Percentiles rank a stretch among this genome's conserved stretches.
phyloP scores from a whole-genome alignment of 148 eudicot genomes.

The Arbutus unedo region DNA sequence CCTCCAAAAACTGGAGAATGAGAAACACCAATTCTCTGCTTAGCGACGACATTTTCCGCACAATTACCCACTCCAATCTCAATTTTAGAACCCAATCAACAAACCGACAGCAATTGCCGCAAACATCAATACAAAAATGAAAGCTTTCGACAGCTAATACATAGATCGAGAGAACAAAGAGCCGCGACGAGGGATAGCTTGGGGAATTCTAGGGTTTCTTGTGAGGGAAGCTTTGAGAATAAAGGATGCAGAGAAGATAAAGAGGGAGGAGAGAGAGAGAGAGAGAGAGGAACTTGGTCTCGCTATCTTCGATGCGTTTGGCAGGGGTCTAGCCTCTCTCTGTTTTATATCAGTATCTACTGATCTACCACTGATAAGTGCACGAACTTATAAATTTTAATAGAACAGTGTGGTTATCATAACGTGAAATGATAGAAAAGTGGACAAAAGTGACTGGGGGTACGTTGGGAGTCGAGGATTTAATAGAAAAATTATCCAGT shows the following conservation, averaged over 20 bases:
- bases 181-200: not conserved
- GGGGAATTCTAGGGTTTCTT: slow-evolving; percentile 54
- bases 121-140: not conserved
- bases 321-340: slow-evolving; percentile 26
- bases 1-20: slow-evolving; percentile 84
- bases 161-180: slow-evolving; percentile 1
- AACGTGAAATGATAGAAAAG: no score
- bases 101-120: no score
- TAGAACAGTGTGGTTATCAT: no score
- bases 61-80: not conserved
- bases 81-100: slow-evolving; percentile 2
- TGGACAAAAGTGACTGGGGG: no score
- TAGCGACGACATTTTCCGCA: slow-evolving; percentile 63
- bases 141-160: not conserved
- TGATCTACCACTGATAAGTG: slow-evolving; percentile 51
- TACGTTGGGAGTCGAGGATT: no score
- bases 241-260: slow-evolving; percentile 26
- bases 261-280: not conserved
- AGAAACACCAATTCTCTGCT: slow-evolving; percentile 84
- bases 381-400: not conserved
- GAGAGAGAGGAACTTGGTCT: slow-evolving; percentile 35
- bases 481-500: no score
- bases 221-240: slow-evolving; percentile 19
- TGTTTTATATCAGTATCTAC: not conserved
- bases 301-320: slow-evolving; percentile 59